A percentile compares a stretch with the other conserved stretches of the same genome.
These are phyloP conservation scores for Collybia sp. DNA, from an alignment of 768 basidiomycete genomes.

Conservation along the genomic window DNA sequence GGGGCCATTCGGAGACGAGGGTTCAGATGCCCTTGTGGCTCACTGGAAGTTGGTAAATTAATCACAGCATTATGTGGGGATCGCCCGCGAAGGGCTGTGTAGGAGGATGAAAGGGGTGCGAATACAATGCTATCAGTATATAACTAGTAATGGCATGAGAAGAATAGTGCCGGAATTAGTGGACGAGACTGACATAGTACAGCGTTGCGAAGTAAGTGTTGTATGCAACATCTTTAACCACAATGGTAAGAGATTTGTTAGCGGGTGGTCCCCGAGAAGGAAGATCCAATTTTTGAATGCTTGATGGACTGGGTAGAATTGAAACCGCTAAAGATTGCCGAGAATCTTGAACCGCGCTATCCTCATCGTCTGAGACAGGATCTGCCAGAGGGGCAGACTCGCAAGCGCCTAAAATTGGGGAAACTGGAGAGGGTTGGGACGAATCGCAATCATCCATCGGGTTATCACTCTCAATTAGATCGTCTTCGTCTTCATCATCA, in stretches of 20 bases:
- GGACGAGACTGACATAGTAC: conserved; percentile 59
- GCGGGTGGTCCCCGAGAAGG: not conserved
- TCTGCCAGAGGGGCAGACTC: too few relatives aligned
- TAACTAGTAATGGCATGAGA: conserved; percentile 39
- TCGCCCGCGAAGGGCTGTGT: conserved; percentile 26
- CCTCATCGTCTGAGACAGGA: conserved; percentile 16
- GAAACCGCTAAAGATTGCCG: conserved; percentile 1
- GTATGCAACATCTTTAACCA: conserved; percentile 49
- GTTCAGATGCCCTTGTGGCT: conserved; percentile 19
- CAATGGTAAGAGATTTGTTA: conserved; percentile 22
- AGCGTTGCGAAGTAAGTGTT: conserved; percentile 44
- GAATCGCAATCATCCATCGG: too few relatives aligned
- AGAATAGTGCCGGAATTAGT: not conserved
- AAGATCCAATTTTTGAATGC: conserved; percentile 1
- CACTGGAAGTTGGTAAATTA: conserved; percentile 20
- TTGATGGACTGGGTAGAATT: conserved; percentile 18
- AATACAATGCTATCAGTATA: conserved; percentile 86
- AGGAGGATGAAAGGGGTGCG: conserved; percentile 77
- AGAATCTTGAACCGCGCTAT: conserved; percentile 7
- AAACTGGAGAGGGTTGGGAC: too few relatives aligned
- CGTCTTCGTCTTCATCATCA: conserved; percentile 28
- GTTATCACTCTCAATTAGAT: not conserved
- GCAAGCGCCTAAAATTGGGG: too few relatives aligned
- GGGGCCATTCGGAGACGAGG: conserved; percentile 13
- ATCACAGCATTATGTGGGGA: conserved; percentile 19